Base-by-base conservation (phyloP, 2,329 filamentous ascomycete genomes). In the Diaporthe helianthi region DNA sequence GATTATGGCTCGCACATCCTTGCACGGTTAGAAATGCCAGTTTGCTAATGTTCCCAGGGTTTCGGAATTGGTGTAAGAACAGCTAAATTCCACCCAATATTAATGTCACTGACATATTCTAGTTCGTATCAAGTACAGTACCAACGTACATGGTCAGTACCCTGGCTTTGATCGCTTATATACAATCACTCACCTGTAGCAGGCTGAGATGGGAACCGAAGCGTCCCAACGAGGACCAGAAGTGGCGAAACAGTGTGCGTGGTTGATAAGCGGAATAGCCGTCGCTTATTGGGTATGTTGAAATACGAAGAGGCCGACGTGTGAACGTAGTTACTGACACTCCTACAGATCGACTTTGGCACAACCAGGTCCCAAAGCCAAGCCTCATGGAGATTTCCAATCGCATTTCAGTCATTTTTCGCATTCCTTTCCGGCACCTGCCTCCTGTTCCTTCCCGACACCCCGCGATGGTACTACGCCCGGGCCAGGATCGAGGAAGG, bases 401-500 rank as follows among this genome's bases (percentile, higher is more conserved):
- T 60, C 17, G 54, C 54, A 46, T 60, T 60, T 2, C 54, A 60
- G 15, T 22, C 54, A 12, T 46, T 60, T 24, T 60, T 60, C 5
- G 54, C 54, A 0, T 13, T 60, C 9, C 3, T 60, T 10, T 60
- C 54, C 1, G 54, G 54, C 1, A 2, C 0, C 3, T 60, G 24
- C 9, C 54, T 60, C 4, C 36, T 60, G 1, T 60, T 60, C 1
- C 54, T 60, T 6, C 54, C 54, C 2, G 54, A 60, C 17, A 60
- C 54, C n/a, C 54, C 54, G 3, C 54, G 54, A 60, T 60, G 54
- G 54, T 60, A 60, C 24, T 60, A 60, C 38, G 54, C 38, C 22
- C 54, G 54, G n/a, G 24, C 44, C 17, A 60, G 54, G 9, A 60
- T 60, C 24, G n/a, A 60, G n/a, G 54, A 60, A 31, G 54, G 54